Base-by-base conservation (phyloP, 352 stramenopile genomes). In the Phytophthora cactorum region DNA sequence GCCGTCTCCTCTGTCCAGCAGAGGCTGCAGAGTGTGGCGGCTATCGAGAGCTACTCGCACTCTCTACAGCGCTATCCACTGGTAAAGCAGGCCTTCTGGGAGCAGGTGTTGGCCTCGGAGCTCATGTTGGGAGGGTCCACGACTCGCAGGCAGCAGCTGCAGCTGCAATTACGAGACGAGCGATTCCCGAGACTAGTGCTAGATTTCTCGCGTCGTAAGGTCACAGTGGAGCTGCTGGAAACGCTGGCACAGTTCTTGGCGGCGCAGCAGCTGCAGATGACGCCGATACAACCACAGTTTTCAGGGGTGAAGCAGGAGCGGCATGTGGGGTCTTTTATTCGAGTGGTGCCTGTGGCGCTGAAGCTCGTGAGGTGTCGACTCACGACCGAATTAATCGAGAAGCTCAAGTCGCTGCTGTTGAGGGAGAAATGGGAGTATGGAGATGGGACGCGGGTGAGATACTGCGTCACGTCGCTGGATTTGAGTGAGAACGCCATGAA, bases 51-150 rank as follows among this genome's bases (percentile, higher is more conserved):
- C 46, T 66, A 70, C 50, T 81, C 74, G 32, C 66, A 61, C 47
- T 62, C 63, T 50, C 55, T 81, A 25, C 50, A 69, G 55, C 59
- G 59, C 34, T 79, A 68, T 51, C 70, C 74, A 10, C 28, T 72
- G 52, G 66, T 71, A 3, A 81, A 81, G 38, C 70, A 73, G 41
- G 63, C 70, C 14, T 77, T 79, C 55, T 81, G 74, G 74, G 61
- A 71, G 59, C 66, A 72, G 7, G 56, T 70, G 2, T 44, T 81
- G 39, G 63, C 44, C 15, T 75, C 63, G 17, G 34, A 75, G 5
- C 59, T 72, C 27, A 66, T 75, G 60, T 27, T 43, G 4, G 56
- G 38, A 10, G 41, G 22, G 15, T 28, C 15, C 28, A 52, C 51
- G 12, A 44, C 29, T 1, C 49, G 25, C 29, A 65, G 27, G 27